Base-by-base conservation (phyloP, 306 rosid species). In the Cucumis hystrix region DNA sequence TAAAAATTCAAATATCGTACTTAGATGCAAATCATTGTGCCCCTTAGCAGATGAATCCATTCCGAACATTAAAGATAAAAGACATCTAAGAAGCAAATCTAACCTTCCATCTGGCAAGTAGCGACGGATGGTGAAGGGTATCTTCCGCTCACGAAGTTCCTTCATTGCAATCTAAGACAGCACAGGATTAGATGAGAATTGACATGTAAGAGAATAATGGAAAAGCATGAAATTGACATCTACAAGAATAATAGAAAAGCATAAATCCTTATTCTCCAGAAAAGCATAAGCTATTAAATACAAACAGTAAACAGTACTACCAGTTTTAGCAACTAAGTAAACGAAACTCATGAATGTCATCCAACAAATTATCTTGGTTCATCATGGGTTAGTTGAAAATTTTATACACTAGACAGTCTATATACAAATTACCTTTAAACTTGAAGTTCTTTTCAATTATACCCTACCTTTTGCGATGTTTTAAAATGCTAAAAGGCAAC, bases 51-150 rank as follows among this genome's bases (percentile, higher is more conserved):
- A 5, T 20, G 43, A 69, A 41, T 41, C 47, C 47, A 41, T 41
- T 41, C 41, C 33, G 0, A 69, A 43, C 3, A 17, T n/a, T 23
- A 70, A 47, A 69, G 23, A 64, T 16, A 18, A 20, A 62, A 49
- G 55, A 4, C 60, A 64, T 63, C 13, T 49, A 12, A 37, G 60
- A 47, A 10, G 49, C 12, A 43, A 33, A 2, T 60, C 80, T 80
- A 80, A 92, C 97, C 97, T 92, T 88, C 99, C 99, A 87, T 92
- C 99, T 8, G 98, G 99, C 78, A 95, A 85, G 89, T 89, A 95
- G 61, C 97, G 97, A 49, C 98, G 91, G 52, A 95, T 95, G 81
- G 99, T 95, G 80, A 95, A 95, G 45, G 98, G 99, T 80, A 95
- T 89, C 82, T 92, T 95, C 74, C 92, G 83, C 85, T 95, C 92